Percentiles rank a stretch among this genome's conserved stretches.
These are phyloP conservation scores for Aurantiochytrium sp. DNA, from an alignment of 108 stramenopile species.

Conservation along the genomic window DNA sequence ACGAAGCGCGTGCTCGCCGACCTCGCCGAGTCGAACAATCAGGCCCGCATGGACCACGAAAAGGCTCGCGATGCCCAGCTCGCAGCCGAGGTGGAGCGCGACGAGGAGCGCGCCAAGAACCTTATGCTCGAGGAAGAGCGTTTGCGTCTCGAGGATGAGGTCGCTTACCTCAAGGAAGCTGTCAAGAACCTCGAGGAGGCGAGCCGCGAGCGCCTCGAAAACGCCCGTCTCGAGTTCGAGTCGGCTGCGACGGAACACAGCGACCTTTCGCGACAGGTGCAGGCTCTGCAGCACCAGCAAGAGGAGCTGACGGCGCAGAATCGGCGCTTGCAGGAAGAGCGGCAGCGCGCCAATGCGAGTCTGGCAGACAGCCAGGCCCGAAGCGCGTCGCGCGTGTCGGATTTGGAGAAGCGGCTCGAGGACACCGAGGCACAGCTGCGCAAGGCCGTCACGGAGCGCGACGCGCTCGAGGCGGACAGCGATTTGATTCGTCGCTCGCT, in stretches of 20 bases:
- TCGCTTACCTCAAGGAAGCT: not conserved
- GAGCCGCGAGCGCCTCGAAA: conserved; percentile 2
- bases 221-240: conserved; percentile 5
- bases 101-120: conserved; percentile 15
- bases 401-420: not conserved
- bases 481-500: not conserved
- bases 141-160: not conserved
- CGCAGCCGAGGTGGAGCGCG: not conserved
- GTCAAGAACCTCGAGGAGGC: conserved; percentile 9
- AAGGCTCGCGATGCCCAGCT: not conserved
- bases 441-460: conserved; percentile 1
- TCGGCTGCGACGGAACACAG: not conserved
- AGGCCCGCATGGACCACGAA: not conserved
- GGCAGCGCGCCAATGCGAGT: not conserved
- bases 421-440: not conserved
- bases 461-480: not conserved
- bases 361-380: not conserved
- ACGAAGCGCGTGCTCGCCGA: not conserved
- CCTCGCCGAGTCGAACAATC: conserved; percentile 13
- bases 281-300: not conserved
- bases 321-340: not conserved
- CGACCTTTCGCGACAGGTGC: not conserved
- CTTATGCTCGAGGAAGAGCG: conserved; percentile 15
- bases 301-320: not conserved
- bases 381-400: not conserved